A percentile compares a stretch with the other conserved stretches of the same genome.
These are phyloP conservation scores for Byssothecium circinans DNA, from an alignment of 2,329 filamentous ascomycete species.

Conservation along the genomic window DNA sequence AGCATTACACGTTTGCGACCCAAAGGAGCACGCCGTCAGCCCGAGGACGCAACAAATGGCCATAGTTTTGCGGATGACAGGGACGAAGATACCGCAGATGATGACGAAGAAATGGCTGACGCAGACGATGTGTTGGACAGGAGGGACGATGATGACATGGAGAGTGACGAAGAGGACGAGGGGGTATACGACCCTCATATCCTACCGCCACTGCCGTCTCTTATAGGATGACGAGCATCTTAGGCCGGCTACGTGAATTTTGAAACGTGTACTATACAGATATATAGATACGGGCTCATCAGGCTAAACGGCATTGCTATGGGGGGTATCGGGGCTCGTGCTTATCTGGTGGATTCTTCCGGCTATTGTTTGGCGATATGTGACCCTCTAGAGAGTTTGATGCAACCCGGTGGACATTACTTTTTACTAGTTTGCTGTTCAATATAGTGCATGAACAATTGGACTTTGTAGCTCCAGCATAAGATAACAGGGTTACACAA, in stretches of 20 bases:
- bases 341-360: too few relatives aligned
- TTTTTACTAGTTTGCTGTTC: not conserved
- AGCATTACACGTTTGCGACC: slow-evolving; percentile 29
- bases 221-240: not conserved
- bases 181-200: slow-evolving; percentile 20
- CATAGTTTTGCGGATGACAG: slow-evolving; percentile 19
- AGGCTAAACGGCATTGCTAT: not conserved
- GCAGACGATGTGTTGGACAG: slow-evolving; percentile 18
- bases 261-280: too few relatives aligned
- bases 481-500: too few relatives aligned
- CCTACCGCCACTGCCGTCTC: slow-evolving; percentile 9
- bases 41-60: slow-evolving; percentile 16
- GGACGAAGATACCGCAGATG: slow-evolving; percentile 32
- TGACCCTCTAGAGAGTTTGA: not conserved
- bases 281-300: not conserved
- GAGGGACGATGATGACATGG: slow-evolving; percentile 35
- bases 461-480: not conserved
- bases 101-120: slow-evolving; percentile 37
- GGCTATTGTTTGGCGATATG: too few relatives aligned
- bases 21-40: slow-evolving; percentile 16
- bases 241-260: not conserved
- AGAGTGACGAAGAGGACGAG: slow-evolving; percentile 39
- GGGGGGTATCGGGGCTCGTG: too few relatives aligned
- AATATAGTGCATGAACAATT: not conserved
- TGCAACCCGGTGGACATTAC: not conserved